Evolutionary conservation across 805 yeast species (phyloP).

Genomic region (Candida gorgasii): DNA sequence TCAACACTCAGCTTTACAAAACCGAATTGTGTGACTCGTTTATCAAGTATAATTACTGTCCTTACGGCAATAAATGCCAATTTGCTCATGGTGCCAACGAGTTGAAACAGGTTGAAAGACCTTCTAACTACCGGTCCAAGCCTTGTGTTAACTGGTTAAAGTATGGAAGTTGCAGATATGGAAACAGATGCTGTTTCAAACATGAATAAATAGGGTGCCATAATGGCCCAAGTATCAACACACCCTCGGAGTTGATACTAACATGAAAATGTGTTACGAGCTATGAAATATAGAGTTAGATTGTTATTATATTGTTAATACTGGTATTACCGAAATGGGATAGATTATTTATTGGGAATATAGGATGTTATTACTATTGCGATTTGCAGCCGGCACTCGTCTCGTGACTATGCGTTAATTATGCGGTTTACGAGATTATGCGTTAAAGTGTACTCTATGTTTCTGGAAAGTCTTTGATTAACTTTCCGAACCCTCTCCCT

Average conservation of each 20-base stretch:
- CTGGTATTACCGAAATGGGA: conserved; percentile 6
- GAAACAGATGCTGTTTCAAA: conserved; percentile 88
- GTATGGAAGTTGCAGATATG: conserved; percentile 82
- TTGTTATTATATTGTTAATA: conserved; percentile 6
- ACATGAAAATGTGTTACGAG: background rate
- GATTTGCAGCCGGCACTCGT: too few species aligned
- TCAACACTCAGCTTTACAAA: conserved; percentile 75
- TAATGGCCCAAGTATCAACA: too few species aligned
- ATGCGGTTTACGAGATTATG: too few species aligned
- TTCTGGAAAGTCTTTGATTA: too few species aligned
- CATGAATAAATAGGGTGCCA: conserved; percentile 41
- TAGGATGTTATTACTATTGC: conserved; percentile 1
- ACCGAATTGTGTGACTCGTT: conserved; percentile 87
- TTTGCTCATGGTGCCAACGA: conserved; percentile 89
- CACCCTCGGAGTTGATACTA: too few species aligned
- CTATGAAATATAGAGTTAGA: conserved; percentile 1
- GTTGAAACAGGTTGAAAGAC: conserved; percentile 67
- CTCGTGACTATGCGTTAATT: too few species aligned
- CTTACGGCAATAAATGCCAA: conserved; percentile 89
- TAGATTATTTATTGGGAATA: conserved; percentile 7
- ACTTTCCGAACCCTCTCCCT: too few species aligned
- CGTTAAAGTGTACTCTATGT: background rate
- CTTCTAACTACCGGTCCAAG: conserved; percentile 86
- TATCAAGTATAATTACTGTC: conserved; percentile 67
- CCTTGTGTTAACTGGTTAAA: conserved; percentile 88